Base-by-base conservation (phyloP, 306 rosid species). In the Prinsepia uniflora region DNA sequence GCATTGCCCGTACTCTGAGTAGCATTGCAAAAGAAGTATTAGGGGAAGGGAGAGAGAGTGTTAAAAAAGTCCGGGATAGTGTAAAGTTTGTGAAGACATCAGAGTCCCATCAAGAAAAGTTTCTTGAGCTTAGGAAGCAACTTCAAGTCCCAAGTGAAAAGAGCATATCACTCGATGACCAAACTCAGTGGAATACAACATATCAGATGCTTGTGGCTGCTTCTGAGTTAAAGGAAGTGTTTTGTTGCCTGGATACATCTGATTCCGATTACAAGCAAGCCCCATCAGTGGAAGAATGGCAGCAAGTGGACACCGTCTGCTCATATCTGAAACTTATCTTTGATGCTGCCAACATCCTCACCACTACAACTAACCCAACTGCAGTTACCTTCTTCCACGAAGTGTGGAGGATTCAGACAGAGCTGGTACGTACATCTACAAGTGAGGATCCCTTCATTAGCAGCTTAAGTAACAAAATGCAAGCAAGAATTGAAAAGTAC, bases 51-150 rank as follows among this genome's bases (percentile, higher is more conserved):
- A 74, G 48, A 36, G 89, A 76, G 42, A 57, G 74, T 0, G 83
- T 94, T 11, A 86, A 65, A 58, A 94, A 87, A 85, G 84, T 94
- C 75, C 82, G 91, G 56, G 86, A 85, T 57, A 89, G 91, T 67
- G 97, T 91, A 0, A 94, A 91, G 83, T 91, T 86, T 76, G 96
- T 94, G 70, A 94, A 89, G 81, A 89, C 95, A 36, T 89, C 99
- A 11, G 91, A 91, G 59, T 86, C 89, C 58, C 97, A 89, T 4
- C 96, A 87, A 77, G 97, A 91, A 30, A 90, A 87, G 60, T 94
- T 91, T 78, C 67, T 87, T 39, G 92, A 87, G 73, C 89, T 94
- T 64, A 90, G 86, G 80, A 85, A 84, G 72, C 95, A 89, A 53
- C 97, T 91, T 76, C 97, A 86, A 84, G 95, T 94, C 43, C 97